These are phyloP conservation scores for Papiliotrema laurentii DNA, from an alignment of 1,284 basidiomycete genomes.

Conservation along the genomic window DNA sequence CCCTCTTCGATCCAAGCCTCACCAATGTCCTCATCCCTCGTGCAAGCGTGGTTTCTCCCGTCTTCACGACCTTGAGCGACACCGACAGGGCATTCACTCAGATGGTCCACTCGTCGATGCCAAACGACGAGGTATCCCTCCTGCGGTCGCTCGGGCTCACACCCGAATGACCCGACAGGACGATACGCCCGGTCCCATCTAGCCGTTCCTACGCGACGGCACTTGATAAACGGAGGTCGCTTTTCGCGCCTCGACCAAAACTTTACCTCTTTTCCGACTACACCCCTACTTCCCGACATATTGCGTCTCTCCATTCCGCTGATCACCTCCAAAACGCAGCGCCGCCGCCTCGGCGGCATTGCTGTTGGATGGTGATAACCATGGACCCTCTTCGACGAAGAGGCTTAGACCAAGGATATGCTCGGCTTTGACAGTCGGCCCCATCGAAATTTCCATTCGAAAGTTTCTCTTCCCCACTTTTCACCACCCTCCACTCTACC, in stretches of 20 bases:
- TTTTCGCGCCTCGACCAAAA: conserved; percentile 30
- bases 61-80: conserved; percentile 49
- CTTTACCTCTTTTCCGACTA: conserved; percentile 32
- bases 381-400: conserved; percentile 37
- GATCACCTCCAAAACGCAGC: conserved; percentile 43
- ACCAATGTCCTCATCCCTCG: conserved; percentile 44
- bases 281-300: conserved; percentile 28
- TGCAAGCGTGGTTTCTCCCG: conserved; percentile 49
- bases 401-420: conserved; percentile 44
- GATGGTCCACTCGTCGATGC: conserved; percentile 48
- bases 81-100: conserved; percentile 49
- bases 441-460: conserved; percentile 2
- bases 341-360: conserved; percentile 38
- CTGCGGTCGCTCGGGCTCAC: conserved; percentile 44
- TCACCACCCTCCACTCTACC: conserved; percentile 17
- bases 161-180: conserved; percentile 38
- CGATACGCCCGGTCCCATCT: conserved; percentile 39
- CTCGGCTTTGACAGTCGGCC: conserved; percentile 41
- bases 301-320: conserved; percentile 23
- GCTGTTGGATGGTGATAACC: conserved; percentile 1
- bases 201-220: conserved; percentile 12
- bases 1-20: conserved; percentile 47
- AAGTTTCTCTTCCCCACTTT: conserved; percentile 5
- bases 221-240: conserved; percentile 31
- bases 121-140: conserved; percentile 43